Base-by-base conservation (phyloP, 1,284 basidiomycete genomes). In the Trametes hirsuta region DNA sequence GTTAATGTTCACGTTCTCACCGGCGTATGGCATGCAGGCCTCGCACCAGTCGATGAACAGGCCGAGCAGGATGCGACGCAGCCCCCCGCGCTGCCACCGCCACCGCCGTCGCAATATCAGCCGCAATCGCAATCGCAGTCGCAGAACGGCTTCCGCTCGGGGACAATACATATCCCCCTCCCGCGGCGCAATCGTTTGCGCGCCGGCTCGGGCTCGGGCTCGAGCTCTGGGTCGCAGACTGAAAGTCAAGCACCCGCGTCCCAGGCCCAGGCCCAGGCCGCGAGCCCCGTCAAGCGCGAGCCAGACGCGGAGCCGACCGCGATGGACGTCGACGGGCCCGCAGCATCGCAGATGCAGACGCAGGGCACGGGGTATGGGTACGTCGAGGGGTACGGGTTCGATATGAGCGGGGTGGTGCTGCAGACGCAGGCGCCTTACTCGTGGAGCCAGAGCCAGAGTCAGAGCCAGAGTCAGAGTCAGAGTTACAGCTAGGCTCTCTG, bases 361-460 rank as follows among this genome's bases (percentile, higher is more conserved):
- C 36, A 35, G 14, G 25, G 35, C 21, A 35, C 15, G 52, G 18
- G 18, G 21, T 22, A 37, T 6, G 55, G 49, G 36, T 61, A 64
- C 41, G 47, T 55, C 18, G 59, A 61, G 45, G 59, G 58, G n/a
- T 62, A 61, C 18, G 65, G 63, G 10, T 63, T 64, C 53, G 53
- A 61, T 44, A 35, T 65, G 42, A 45, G 55, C 37, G 47, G 55
- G 45, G 18, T 63, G 22, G 55, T 60, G 41, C 56, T 66, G 40
- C 51, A 63, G 58, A 66, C 65, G 53, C 65, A 66, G 54, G 41
- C 51, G 44, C 61, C 58, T 50, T 64, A 54, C 21, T 47, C 47
- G 42, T 55, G 53, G 54, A 64, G 57, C 42, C 56, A 61, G 56
- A 64, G 55, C 34, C 62, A 61, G 54, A 46, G 44, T 46, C 44